Conservation (phyloP, 306 rosid genomes). For the Prunus salicina region DNA sequence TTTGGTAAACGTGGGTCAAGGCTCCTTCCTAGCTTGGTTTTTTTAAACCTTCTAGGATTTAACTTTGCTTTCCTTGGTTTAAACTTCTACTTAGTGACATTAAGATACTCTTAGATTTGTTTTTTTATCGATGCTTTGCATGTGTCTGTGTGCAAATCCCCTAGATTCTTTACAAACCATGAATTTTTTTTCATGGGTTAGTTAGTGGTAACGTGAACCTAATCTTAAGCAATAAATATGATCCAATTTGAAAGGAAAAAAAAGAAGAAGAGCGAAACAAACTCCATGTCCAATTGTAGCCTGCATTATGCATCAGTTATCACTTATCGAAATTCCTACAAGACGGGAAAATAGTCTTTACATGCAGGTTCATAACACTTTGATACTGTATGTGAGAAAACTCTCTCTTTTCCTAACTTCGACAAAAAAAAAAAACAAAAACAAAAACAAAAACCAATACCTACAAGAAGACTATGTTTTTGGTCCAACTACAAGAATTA, state of each 20-base stretch:
- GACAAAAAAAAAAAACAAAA: no score
- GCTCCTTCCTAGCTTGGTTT: constrained; percentile 24
- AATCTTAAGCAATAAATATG: background rate
- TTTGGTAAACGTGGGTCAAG: constrained; percentile 36
- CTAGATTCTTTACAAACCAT: background rate
- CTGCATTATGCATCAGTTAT: no score
- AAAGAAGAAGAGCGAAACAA: background rate
- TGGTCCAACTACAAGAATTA: no score
- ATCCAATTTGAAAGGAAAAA: background rate
- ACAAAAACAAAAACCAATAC: no score
- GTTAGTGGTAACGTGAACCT: constrained; percentile 1
- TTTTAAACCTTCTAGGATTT: constrained; percentile 13
- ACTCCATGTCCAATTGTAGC: no score
- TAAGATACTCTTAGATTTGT: constrained; percentile 12
- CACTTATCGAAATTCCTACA: no score
- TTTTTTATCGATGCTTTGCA: constrained; percentile 9
- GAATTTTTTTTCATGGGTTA: background rate
- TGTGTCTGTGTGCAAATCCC: constrained; percentile 10
- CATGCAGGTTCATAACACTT: fast-evolving
- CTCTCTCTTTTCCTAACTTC: fast-evolving
- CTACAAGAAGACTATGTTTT: no score
- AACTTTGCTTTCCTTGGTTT: constrained; percentile 16
- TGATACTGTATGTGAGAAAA: no score
- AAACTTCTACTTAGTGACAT: constrained; percentile 4
- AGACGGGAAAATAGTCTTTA: no score